These are phyloP conservation scores for Phytophthora agathidicida DNA, from an alignment of 352 stramenopile species.

Conservation along the genomic window DNA sequence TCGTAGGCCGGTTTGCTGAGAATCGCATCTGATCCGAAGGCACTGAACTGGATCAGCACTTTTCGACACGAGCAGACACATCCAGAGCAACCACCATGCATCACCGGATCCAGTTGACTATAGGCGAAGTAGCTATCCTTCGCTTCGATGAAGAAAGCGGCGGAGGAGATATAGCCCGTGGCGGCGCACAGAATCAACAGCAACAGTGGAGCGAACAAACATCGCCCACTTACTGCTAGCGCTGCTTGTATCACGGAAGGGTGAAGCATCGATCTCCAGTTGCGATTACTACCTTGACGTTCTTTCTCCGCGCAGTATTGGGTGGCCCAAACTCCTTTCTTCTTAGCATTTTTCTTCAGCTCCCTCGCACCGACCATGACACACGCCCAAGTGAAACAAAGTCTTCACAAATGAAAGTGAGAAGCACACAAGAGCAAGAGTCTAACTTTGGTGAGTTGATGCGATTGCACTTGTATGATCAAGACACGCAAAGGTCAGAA, in stretches of 20 bases:
- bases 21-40: constrained; percentile 20
- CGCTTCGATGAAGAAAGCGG: constrained; percentile 22
- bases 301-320: constrained; percentile 16
- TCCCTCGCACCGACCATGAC: too few species aligned
- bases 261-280: constrained; percentile 8
- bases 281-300: constrained; percentile 1
- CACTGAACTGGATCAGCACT: constrained; percentile 24
- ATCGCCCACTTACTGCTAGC: constrained; percentile 12
- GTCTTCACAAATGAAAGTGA: too few species aligned
- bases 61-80: constrained; percentile 28
- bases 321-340: background rate
- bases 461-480: too few species aligned
- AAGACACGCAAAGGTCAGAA: too few species aligned
- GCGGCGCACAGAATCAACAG: constrained; percentile 2
- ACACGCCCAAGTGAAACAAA: too few species aligned
- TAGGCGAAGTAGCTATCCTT: constrained; percentile 28
- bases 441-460: too few species aligned
- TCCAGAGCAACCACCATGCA: constrained; percentile 16
- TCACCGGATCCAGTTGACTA: constrained; percentile 23
- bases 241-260: constrained; percentile 16
- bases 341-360: background rate
- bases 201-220: constrained; percentile 15
- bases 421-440: too few species aligned
- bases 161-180: constrained; percentile 14
- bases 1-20: constrained; percentile 26